Evolutionary conservation across 1,139 yeast species (phyloP), one percentile per base, ranked within the genome.

Genomic region (Zygoascus meyerae): DNA sequence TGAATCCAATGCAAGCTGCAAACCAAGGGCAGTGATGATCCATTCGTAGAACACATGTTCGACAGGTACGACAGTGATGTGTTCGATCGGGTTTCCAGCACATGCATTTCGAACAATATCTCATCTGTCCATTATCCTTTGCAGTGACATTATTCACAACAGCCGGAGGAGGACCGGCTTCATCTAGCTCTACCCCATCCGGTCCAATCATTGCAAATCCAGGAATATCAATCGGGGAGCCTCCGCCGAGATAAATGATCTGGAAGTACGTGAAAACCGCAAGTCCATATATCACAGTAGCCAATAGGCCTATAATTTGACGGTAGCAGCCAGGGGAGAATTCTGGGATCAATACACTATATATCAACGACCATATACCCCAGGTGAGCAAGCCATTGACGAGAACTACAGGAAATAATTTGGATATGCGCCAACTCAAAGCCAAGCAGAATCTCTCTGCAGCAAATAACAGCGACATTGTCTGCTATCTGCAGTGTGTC

Each of bases 11-110:
- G 63, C 98, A 92, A 10, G 79, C 73, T 4, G 95, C 80, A 62
- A 92, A 89, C 98, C 98, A 92, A 0, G 98, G 97, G 63, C 98
- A 92, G 64, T 92, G 97, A 62, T 92, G 98, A 49, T 86, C 77
- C 73, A 70, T 70, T 34, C 66, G 56, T 39, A 70, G 54, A 10
- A 67, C 55, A 48, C 74, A 70, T 33, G 52, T 48, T 31, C 63
- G 56, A 52, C 74, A 70, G 17, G 63, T 52, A 16, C 67, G 55
- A 56, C 74, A 70, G 49, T 70, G 74, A 47, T 70, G 74, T 2
- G 73, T 58, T 48, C 98, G 69, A 62, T 92, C 97, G 0, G 98
- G 98, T 62, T 92, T 92, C 94, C 95, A 89, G 42, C 79, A 81
- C 40, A 69, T 62, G 64, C 98, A 92, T 55, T 82, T 85, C 47